These are phyloP conservation scores for Globisporangium spiculum DNA, from an alignment of 352 stramenopile species.

Conservation along the genomic window DNA sequence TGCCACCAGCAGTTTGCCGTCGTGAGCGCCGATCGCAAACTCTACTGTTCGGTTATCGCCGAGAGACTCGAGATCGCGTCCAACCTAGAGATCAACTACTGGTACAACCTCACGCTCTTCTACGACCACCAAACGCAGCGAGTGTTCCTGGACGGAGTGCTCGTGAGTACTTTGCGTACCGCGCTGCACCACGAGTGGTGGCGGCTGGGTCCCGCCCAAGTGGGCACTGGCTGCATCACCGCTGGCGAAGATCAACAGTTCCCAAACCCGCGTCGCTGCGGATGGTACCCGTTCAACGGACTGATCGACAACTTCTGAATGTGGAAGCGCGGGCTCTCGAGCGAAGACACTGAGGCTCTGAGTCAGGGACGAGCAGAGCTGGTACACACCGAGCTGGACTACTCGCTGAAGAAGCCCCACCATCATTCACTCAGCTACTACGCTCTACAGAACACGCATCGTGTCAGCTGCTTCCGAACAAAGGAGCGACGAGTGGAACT, in stretches of 20 bases:
- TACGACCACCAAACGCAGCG: neutral
- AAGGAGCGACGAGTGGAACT: neutral
- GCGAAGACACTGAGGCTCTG: neutral
- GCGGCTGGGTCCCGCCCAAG: neutral
- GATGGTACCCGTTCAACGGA: neutral
- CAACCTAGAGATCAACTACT: neutral
- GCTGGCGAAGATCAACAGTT: neutral
- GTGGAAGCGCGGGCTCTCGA: neutral
- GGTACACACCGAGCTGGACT: neutral
- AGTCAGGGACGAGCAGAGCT: neutral
- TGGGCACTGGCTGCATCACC: neutral
- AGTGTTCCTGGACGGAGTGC: neutral
- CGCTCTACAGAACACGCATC: neutral
- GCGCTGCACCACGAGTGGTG: neutral
- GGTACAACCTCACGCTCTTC: neutral
- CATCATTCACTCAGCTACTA: neutral
- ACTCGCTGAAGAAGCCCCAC: neutral
- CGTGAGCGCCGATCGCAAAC: neutral
- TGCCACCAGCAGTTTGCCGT: neutral
- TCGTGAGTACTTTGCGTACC: neutral
- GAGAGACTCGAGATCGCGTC: neutral
- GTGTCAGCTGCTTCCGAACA: neutral
- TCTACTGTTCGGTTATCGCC: neutral
- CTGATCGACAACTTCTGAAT: neutral
- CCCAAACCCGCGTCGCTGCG: neutral